Conservation (phyloP, 768 basidiomycete species). For the Hydnum rufescens region DNA sequence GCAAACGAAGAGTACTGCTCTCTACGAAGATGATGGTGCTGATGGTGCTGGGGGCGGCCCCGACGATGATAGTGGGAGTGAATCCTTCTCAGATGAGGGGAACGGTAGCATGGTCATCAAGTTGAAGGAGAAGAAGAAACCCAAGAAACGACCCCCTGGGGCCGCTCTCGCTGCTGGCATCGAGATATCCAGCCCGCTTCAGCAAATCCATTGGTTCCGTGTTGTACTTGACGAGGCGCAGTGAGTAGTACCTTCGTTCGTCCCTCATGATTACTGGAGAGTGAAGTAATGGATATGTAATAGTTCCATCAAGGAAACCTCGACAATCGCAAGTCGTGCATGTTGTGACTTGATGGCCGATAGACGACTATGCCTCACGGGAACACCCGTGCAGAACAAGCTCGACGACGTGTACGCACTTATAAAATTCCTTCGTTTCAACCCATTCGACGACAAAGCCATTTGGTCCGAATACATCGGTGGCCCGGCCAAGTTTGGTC, state of each 20-base stretch:
- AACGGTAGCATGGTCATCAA: constrained; percentile 38
- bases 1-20: constrained; percentile 48
- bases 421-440: constrained; percentile 83
- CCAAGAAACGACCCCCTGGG: constrained; percentile 31
- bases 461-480: constrained; percentile 89
- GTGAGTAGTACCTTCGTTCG: constrained; percentile 33
- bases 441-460: constrained; percentile 84
- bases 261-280: too few species aligned
- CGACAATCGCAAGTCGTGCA: constrained; percentile 84
- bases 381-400: constrained; percentile 98
- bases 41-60: constrained; percentile 34
- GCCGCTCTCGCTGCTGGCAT: constrained; percentile 23
- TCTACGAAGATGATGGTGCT: constrained; percentile 40
- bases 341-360: constrained; percentile 90
- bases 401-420: constrained; percentile 94
- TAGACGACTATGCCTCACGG: constrained; percentile 84
- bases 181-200: constrained; percentile 58
- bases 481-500: constrained; percentile 79
- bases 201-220: constrained; percentile 91
- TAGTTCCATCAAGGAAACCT: constrained; percentile 92
- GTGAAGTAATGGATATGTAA: neutral
- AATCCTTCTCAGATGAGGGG: constrained; percentile 34
- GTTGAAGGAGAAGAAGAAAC: constrained; percentile 41
- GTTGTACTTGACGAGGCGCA: constrained; percentile 89
- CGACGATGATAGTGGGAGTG: constrained; percentile 33